Conservation (phyloP, 768 basidiomycete genomes). For the Mycena galopus region DNA sequence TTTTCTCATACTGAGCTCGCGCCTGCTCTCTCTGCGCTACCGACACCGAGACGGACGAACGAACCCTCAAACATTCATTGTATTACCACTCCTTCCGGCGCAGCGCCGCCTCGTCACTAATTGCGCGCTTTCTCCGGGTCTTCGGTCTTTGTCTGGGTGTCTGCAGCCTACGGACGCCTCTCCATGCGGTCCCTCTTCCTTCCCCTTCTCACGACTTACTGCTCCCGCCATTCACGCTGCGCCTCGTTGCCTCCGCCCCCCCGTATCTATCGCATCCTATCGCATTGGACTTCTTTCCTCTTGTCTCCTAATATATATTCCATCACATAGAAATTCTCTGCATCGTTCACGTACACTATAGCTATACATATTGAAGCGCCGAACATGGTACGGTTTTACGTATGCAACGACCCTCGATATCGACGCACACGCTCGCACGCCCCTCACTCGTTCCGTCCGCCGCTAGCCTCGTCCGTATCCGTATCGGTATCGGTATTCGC, state of each 20-base stretch:
- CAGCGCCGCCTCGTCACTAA: conserved; percentile 9
- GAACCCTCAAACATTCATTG: neutral
- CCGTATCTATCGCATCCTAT: neutral
- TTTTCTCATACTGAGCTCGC: conserved; percentile 69
- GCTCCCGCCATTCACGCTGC: neutral
- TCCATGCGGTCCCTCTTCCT: neutral
- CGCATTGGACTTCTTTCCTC: conserved; percentile 5
- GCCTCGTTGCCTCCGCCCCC: neutral
- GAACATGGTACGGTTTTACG: conserved; percentile 22
- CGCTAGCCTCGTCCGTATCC: neutral
- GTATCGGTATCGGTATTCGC: neutral
- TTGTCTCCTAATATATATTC: conserved; percentile 16
- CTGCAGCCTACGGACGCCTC: neutral
- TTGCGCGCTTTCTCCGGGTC: conserved; percentile 10
- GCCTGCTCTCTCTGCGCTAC: neutral
- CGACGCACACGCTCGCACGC: neutral
- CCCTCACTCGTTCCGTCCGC: neutral
- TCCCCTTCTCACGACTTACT: neutral
- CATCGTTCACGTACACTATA: conserved; percentile 28
- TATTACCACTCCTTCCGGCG: neutral
- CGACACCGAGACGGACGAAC: no score
- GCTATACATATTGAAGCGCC: conserved; percentile 20
- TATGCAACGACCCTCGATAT: conserved; percentile 23
- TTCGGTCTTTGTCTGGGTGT: neutral
- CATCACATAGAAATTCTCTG: conserved; percentile 19